Evolutionary conservation across 2,329 filamentous ascomycete species (phyloP), one percentile per base, ranked within the genome.

Genomic region (Davidsoniella australis): DNA sequence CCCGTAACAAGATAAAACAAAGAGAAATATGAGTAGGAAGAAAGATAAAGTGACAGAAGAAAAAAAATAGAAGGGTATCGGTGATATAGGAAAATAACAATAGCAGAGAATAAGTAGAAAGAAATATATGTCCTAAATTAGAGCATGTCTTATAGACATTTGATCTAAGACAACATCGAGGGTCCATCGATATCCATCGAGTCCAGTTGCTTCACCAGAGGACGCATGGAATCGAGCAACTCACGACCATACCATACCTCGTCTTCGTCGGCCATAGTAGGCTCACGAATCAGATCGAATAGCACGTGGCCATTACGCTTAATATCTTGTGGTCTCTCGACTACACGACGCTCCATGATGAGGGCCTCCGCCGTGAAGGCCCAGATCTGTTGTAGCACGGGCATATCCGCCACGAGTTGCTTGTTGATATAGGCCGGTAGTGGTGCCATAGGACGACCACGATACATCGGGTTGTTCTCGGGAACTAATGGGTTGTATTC

Each of bases 281-380:
- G 73, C 53, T 80, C 76, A 45, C 71, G 69, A 54, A 81, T 80
- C n/a, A 81, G 64, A 53, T 80, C 75, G 49, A 79, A 62, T 62
- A 81, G 69, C 20, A 80, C 71, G 54, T 76, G 69, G 10, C 71
- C 72, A 50, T 80, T 80, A 39, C 76, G 69, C 58, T 76, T 77
- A 55, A 81, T 81, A 53, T 80, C 73, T 52, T 72, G 65, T 0
- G 74, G 64, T 18, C 72, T 66, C 51, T 70, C 65, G 5, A 81
- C 76, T 47, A 81, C 73, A 29, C 67, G 68, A 33, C 76, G 66
- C 45, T 78, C 68, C 4, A 80, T 62, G 29, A 81, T 76, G 37
- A 78, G 58, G 3, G 75, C 72, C 57, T 81, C 77, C 16, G 77
- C 77, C 0, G 76, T 79, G 18, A 69, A 65, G n/a, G 71, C 61